phyloP scores from a whole-genome alignment of 208 protist species.

The Trypanosoma scelopori region DNA sequence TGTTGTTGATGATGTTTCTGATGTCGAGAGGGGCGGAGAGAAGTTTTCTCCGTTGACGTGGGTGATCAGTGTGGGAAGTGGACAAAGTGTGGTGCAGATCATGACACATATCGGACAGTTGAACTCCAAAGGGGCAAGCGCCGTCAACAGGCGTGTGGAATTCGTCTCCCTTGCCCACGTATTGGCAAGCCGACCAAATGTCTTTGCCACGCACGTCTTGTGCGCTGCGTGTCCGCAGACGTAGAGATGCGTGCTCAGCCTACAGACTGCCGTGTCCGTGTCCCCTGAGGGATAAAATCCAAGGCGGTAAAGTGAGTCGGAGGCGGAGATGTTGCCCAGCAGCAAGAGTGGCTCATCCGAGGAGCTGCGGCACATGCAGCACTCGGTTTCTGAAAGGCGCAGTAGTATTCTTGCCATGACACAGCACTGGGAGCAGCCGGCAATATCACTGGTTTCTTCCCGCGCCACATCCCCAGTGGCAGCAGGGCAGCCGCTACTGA shows the following conservation, averaged over 20 bases:
- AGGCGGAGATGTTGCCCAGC: constrained; percentile 55
- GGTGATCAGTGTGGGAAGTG: constrained; percentile 41
- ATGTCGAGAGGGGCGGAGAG: not conserved
- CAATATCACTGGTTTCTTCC: not conserved
- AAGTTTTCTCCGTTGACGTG: not conserved
- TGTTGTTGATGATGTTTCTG: constrained; percentile 35
- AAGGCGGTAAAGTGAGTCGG: constrained; percentile 39
- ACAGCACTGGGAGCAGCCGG: not conserved
- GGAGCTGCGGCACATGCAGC: constrained; percentile 57
- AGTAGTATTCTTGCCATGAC: constrained; percentile 36
- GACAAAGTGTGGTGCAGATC: constrained; percentile 57
- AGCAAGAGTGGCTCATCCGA: constrained; percentile 55
- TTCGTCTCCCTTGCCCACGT: constrained; percentile 26
- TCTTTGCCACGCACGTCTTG: constrained; percentile 55
- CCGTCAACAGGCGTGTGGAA: not conserved
- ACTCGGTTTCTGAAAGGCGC: constrained; percentile 54
- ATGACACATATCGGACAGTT: constrained; percentile 73
- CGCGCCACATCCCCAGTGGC: not conserved
- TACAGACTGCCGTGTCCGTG: constrained; percentile 8
- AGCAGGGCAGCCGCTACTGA: not conserved
- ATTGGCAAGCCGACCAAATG: constrained; percentile 41
- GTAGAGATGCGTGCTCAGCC: constrained; percentile 50
- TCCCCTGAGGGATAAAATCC: constrained; percentile 23
- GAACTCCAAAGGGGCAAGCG: constrained; percentile 49
- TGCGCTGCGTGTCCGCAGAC: constrained; percentile 73